phyloP scores from a whole-genome alignment of 495 filamentous ascomycete species.

The Usnea hakonensis region DNA sequence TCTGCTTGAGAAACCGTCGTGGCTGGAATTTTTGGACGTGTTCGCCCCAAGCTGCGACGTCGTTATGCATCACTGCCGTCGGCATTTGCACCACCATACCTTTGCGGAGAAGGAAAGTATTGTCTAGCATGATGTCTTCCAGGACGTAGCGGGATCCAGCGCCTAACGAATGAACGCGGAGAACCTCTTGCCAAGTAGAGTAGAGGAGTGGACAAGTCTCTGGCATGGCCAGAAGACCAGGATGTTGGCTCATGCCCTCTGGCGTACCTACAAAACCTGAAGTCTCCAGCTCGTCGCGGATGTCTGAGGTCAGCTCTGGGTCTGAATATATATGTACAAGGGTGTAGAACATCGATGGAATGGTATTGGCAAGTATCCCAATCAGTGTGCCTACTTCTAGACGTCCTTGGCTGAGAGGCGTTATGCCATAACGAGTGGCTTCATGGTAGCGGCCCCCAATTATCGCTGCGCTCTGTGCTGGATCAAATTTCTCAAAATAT shows the following conservation, averaged over 20 bases:
- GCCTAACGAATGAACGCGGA: slow-evolving; percentile 21
- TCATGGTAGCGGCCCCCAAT: slow-evolving; percentile 11
- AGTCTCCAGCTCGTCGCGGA: slow-evolving; percentile 32
- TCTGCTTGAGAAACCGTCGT: slow-evolving; percentile 16
- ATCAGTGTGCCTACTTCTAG: slow-evolving; percentile 36
- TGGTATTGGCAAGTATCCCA: slow-evolving; percentile 43
- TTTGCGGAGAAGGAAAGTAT: slow-evolving; percentile 24
- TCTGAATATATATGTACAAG: slow-evolving; percentile 37
- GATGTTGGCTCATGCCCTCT: neutral
- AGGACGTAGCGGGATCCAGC: slow-evolving; percentile 21
- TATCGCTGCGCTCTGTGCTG: slow-evolving; percentile 11
- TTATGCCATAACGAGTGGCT: slow-evolving; percentile 14
- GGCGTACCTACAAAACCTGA: slow-evolving; percentile 1
- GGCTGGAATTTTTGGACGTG: slow-evolving; percentile 15
- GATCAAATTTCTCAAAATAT: slow-evolving; percentile 25
- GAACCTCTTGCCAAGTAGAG: slow-evolving; percentile 21
- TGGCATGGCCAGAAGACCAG: slow-evolving; percentile 17
- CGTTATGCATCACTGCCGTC: slow-evolving; percentile 23
- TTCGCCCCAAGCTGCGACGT: slow-evolving; percentile 16
- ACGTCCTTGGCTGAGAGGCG: slow-evolving; percentile 17
- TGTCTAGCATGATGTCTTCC: slow-evolving; percentile 24
- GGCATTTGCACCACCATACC: slow-evolving; percentile 24
- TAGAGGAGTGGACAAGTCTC: slow-evolving; percentile 19
- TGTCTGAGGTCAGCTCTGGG: slow-evolving; percentile 32
- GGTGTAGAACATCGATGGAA: slow-evolving; percentile 43